Percentiles rank a stretch among this genome's conserved stretches.
phyloP scores from a whole-genome alignment of 2,329 filamentous ascomycete genomes.

The Venturia aucupariae region DNA sequence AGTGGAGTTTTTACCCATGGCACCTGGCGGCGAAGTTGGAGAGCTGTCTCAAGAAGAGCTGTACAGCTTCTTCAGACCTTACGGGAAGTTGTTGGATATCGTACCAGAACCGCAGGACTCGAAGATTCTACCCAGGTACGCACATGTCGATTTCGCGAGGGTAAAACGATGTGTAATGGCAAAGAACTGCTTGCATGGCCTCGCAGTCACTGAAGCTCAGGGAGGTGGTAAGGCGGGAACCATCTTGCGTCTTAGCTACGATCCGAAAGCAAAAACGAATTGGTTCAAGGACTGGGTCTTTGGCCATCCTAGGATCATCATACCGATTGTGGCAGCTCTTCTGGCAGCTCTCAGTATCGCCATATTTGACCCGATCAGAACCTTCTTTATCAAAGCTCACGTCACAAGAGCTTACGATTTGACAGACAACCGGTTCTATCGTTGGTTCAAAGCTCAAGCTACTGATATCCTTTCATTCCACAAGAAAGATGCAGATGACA shows the following conservation, averaged over 20 bases:
- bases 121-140: conserved; percentile 72
- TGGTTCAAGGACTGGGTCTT: conserved; percentile 83
- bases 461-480: conserved; percentile 55
- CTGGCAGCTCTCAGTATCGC: conserved; percentile 75
- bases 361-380: conserved; percentile 88
- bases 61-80: conserved; percentile 78
- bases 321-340: conserved; percentile 72
- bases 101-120: conserved; percentile 73
- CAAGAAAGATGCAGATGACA: conserved; percentile 50
- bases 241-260: conserved; percentile 71
- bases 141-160: conserved; percentile 65
- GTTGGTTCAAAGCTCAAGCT: conserved; percentile 71
- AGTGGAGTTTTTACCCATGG: conserved; percentile 73
- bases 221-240: conserved; percentile 72
- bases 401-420: conserved; percentile 70
- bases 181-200: conserved; percentile 85
- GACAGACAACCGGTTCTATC: conserved; percentile 62
- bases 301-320: conserved; percentile 76
- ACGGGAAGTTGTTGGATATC: conserved; percentile 86
- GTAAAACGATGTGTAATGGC: conserved; percentile 76
- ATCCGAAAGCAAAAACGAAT: conserved; percentile 65
- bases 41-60: conserved; percentile 80
- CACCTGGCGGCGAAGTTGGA: conserved; percentile 59
- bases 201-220: conserved; percentile 54
- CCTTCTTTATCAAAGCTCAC: conserved; percentile 84